Conservation (phyloP, 306 rosid genomes). For the Glycine tomentella region DNA sequence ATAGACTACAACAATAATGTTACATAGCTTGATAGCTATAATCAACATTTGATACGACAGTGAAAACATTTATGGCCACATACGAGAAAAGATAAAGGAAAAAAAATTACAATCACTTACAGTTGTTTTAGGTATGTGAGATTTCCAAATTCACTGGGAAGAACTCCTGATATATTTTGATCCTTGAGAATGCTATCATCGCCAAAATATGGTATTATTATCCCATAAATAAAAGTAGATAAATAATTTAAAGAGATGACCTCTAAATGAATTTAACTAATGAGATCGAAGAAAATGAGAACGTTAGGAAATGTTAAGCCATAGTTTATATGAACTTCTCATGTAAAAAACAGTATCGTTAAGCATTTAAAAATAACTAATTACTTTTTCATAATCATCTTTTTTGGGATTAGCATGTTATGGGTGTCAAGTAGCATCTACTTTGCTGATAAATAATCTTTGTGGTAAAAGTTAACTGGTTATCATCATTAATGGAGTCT, state of each 20-base stretch:
- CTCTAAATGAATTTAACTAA: neutral
- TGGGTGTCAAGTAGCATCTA: too few relatives aligned
- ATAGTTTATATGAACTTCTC: neutral
- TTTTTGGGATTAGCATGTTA: too few relatives aligned
- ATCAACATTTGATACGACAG: neutral
- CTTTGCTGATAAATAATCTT: too few relatives aligned
- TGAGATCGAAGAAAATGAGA: neutral
- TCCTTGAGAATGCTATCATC: conserved; percentile 64
- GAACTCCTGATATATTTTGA: conserved; percentile 64
- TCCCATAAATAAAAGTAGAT: neutral
- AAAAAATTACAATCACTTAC: conserved; percentile 52
- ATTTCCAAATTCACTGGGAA: conserved; percentile 76
- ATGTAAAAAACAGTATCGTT: too few relatives aligned
- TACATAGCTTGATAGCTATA: too few relatives aligned
- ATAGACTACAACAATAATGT: too few relatives aligned
- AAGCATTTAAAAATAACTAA: too few relatives aligned
- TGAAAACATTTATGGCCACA: neutral
- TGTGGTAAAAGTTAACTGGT: too few relatives aligned
- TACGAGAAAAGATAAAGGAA: neutral
- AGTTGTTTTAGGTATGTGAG: conserved; percentile 62
- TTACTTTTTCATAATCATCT: too few relatives aligned
- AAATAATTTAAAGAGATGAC: neutral
- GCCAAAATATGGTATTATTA: neutral
- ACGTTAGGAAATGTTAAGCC: neutral
- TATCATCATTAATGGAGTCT: too few relatives aligned